phyloP scores from a whole-genome alignment of 2,329 filamentous ascomycete species.

The Calonectria honghensis region DNA sequence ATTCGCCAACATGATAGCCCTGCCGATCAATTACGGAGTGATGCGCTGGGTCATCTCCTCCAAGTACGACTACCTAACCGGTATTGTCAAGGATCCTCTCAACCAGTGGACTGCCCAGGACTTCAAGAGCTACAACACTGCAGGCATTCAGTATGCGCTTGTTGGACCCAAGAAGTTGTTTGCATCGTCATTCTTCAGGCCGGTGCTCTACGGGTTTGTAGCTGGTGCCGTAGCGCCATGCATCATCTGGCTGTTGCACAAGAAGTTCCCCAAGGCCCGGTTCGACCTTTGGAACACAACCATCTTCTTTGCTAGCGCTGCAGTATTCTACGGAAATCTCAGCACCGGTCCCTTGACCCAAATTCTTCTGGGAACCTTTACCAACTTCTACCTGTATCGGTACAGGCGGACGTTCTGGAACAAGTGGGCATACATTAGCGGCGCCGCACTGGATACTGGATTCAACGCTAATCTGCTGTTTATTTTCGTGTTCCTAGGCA shows the following conservation, averaged over 20 bases:
- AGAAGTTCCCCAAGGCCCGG: conserved; percentile 70
- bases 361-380: conserved; percentile 74
- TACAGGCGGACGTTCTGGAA: conserved; percentile 75
- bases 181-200: conserved; percentile 66
- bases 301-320: conserved; percentile 75
- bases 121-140: conserved; percentile 70
- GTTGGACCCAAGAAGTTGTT: conserved; percentile 69
- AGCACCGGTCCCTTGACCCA: conserved; percentile 74
- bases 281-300: conserved; percentile 77
- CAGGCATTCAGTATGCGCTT: conserved; percentile 76
- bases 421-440: conserved; percentile 76
- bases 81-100: conserved; percentile 70
- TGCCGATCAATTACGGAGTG: conserved; percentile 77
- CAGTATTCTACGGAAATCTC: conserved; percentile 77
- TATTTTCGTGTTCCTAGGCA: conserved; percentile 76
- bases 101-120: conserved; percentile 78
- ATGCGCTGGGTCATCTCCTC: conserved; percentile 76
- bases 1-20: conserved; percentile 74
- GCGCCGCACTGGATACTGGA: conserved; percentile 77
- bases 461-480: conserved; percentile 78
- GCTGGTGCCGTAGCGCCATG: conserved; percentile 67
- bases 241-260: conserved; percentile 71
- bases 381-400: conserved; percentile 76
- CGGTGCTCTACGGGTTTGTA: conserved; percentile 72
- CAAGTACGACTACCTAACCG: conserved; percentile 73